Conservation (phyloP, 2,329 filamentous ascomycete genomes). For the Myriosclerotinia curreyana region DNA sequence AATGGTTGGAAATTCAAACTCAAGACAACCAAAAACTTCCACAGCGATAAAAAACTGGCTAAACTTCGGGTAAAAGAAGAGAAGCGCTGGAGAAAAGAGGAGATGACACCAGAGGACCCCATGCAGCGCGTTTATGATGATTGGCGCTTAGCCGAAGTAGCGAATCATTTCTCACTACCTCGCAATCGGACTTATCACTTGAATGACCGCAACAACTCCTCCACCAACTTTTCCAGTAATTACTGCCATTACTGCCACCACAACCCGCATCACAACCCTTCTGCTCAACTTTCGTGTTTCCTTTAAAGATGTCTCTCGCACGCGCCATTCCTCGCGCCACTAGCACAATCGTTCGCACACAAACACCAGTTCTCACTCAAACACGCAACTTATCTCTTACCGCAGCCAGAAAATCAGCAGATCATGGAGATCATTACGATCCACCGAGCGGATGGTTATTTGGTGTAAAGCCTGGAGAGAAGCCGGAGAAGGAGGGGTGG, state of each 20-base stretch:
- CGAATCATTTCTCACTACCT: too few relatives aligned
- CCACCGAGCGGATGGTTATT: slow-evolving; percentile 89
- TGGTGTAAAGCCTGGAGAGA: slow-evolving; percentile 91
- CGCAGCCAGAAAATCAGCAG: slow-evolving; percentile 25
- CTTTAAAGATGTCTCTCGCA: slow-evolving; percentile 4
- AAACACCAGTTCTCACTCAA: not conserved
- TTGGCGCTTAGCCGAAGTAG: too few relatives aligned
- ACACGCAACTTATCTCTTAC: slow-evolving; percentile 12
- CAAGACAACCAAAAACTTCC: too few relatives aligned
- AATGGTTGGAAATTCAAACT: too few relatives aligned
- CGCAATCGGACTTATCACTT: not conserved
- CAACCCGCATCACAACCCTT: too few relatives aligned
- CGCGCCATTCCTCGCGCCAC: slow-evolving; percentile 17
- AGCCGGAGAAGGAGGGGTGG: slow-evolving; percentile 95
- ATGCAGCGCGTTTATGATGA: too few relatives aligned
- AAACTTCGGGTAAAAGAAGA: too few relatives aligned
- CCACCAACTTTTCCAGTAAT: too few relatives aligned
- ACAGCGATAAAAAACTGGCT: too few relatives aligned
- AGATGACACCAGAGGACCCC: too few relatives aligned
- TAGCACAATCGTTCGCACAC: slow-evolving; percentile 8
- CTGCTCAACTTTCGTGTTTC: too few relatives aligned
- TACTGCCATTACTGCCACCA: slow-evolving; percentile 2
- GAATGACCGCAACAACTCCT: slow-evolving; percentile 1
- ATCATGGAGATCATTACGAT: slow-evolving; percentile 64
- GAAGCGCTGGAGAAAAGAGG: too few relatives aligned